phyloP scores from a whole-genome alignment of 2,329 filamentous ascomycete genomes.

The Cytospora leucostoma region DNA sequence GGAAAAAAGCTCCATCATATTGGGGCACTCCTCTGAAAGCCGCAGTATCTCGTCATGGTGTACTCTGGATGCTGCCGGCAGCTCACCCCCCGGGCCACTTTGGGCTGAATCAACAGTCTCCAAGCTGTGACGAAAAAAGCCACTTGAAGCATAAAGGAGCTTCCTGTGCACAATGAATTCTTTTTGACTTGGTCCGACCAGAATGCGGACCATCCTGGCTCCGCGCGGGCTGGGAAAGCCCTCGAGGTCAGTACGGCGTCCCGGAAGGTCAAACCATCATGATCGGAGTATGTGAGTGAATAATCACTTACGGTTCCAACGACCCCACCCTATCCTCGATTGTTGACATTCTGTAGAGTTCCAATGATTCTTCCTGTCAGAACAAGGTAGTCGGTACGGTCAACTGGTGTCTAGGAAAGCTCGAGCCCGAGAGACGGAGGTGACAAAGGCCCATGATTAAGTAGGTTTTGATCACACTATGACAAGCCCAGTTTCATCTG shows the following conservation, averaged over 20 bases:
- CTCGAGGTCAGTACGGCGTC: slow-evolving; percentile 12
- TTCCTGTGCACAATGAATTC: slow-evolving; percentile 47
- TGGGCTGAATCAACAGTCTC: slow-evolving; percentile 37
- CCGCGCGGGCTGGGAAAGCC: slow-evolving; percentile 20
- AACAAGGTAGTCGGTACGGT: slow-evolving; percentile 8
- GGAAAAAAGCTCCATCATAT: slow-evolving; percentile 56
- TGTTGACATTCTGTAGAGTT: slow-evolving; percentile 5
- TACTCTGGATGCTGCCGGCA: slow-evolving; percentile 35
- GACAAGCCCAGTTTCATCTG: neutral
- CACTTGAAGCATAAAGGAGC: slow-evolving; percentile 48
- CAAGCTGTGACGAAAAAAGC: slow-evolving; percentile 51
- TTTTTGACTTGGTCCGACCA: slow-evolving; percentile 45
- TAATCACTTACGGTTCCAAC: slow-evolving; percentile 17
- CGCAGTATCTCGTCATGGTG: slow-evolving; percentile 33
- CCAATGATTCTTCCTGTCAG: slow-evolving; percentile 4
- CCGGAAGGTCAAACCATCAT: neutral
- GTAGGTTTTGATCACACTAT: slow-evolving; percentile 23
- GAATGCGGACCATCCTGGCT: slow-evolving; percentile 37
- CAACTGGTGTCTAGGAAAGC: neutral
- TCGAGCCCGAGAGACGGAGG: slow-evolving; percentile 2
- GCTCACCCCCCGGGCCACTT: slow-evolving; percentile 20
- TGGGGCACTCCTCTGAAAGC: slow-evolving; percentile 49
- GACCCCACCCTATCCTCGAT: slow-evolving; percentile 19
- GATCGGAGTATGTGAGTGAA: neutral
- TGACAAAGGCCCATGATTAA: slow-evolving; percentile 21